Evolutionary conservation across 148 eudicot genomes (phyloP).

Genomic region (Talinum fruticosum): DNA sequence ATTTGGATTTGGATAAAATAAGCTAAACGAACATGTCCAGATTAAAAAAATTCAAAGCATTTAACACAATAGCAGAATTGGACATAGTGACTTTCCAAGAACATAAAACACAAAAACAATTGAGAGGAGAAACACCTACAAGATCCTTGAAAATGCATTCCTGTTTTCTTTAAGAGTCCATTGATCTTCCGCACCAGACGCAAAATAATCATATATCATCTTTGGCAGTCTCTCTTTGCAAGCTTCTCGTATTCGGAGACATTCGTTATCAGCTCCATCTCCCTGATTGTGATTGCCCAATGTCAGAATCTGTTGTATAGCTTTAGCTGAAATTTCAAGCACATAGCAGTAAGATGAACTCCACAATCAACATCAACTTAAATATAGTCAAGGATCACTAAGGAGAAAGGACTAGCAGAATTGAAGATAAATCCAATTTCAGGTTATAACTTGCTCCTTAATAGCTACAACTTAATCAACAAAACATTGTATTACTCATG

Average conservation of each 20-base stretch:
- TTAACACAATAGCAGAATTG: no score
- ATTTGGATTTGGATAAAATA: no score
- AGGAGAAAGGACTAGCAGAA: not conserved
- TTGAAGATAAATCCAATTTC: no score
- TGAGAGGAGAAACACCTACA: constrained; percentile 38
- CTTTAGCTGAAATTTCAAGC: not conserved
- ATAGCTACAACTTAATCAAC: no score
- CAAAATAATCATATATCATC: constrained; percentile 83
- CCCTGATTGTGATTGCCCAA: not conserved
- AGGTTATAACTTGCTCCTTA: no score
- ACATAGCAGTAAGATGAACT: not conserved
- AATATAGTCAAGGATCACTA: no score
- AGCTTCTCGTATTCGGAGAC: constrained; percentile 69
- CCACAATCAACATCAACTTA: not conserved
- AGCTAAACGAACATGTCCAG: no score
- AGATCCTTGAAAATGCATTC: constrained; percentile 67
- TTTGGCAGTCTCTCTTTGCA: constrained; percentile 82
- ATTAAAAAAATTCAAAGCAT: no score
- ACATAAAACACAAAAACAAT: not conserved
- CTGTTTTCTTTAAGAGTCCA: constrained; percentile 85
- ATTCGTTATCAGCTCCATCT: constrained; percentile 59
- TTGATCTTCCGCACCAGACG: constrained; percentile 91
- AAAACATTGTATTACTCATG: no score
- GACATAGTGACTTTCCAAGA: no score
- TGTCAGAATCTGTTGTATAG: not conserved